Evolutionary conservation across 371 early-diverging fungal species (phyloP).

Genomic region (Mortierella sp.): DNA sequence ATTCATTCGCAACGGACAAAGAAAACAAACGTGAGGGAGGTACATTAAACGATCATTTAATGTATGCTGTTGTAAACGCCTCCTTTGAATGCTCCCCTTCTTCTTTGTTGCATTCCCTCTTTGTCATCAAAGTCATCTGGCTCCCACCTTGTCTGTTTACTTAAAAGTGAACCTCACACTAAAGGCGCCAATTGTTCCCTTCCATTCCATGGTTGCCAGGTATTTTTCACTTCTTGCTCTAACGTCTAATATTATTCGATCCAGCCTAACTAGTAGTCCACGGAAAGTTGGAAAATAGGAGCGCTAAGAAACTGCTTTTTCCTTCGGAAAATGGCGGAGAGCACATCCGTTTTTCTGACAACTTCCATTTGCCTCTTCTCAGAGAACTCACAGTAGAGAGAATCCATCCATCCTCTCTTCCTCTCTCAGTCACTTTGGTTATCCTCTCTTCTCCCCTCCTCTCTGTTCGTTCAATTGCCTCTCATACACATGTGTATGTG

Average conservation of each 20-base stretch:
- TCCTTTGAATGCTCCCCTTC: not conserved
- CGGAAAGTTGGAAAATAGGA: not conserved
- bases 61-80: not conserved
- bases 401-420: not conserved
- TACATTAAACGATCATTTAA: not conserved
- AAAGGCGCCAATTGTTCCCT: not conserved
- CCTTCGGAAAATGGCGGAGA: not conserved
- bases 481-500: not conserved
- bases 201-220: not conserved
- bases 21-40: not conserved
- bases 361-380: not conserved
- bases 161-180: conserved; percentile 1
- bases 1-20: not conserved
- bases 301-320: not conserved
- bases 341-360: not conserved
- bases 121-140: conserved; percentile 12
- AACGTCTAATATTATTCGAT: not conserved
- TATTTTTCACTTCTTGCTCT: not conserved
- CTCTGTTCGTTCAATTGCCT: not conserved
- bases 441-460: not conserved
- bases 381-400: too few species aligned
- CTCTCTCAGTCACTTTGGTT: not conserved
- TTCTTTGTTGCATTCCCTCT: not conserved
- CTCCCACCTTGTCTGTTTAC: not conserved
- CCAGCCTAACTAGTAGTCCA: not conserved